Conservation (phyloP, 2,329 filamentous ascomycete species). For the Fusarium decemcellulare region DNA sequence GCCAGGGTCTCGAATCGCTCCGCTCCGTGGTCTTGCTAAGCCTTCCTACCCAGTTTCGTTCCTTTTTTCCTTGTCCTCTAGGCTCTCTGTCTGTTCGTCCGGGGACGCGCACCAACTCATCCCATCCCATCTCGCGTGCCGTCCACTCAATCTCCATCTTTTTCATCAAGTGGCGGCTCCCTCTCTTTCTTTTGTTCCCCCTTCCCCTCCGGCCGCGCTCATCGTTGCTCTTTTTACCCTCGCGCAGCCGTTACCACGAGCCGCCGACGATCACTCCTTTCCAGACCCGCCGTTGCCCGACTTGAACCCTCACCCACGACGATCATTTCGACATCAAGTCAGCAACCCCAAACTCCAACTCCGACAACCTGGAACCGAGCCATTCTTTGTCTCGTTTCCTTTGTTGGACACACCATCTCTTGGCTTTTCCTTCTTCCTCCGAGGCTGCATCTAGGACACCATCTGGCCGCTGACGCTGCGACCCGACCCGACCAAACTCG, state of each 20-base stretch:
- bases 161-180: conserved; percentile 30
- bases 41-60: neutral
- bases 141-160: conserved; percentile 27
- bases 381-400: conserved; percentile 16
- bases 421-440: conserved; percentile 13
- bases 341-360: conserved; percentile 8
- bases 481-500: conserved; percentile 9
- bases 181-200: conserved; percentile 33
- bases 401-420: conserved; percentile 11
- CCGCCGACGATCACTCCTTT: conserved; percentile 45
- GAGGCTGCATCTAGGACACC: conserved; percentile 18
- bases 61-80: conserved; percentile 5
- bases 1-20: conserved; percentile 17
- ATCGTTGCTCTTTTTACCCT: conserved; percentile 35
- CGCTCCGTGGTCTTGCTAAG: neutral
- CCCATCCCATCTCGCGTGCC: conserved; percentile 18
- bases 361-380: conserved; percentile 14
- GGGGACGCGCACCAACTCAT: neutral
- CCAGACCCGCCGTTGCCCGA: conserved; percentile 32
- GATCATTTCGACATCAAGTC: conserved; percentile 31
- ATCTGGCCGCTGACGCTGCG: conserved; percentile 4
- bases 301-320: conserved; percentile 29
- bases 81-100: neutral
- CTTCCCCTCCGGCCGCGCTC: conserved; percentile 6
- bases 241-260: conserved; percentile 38